phyloP scores from a whole-genome alignment of 805 yeast species.

The Lipomyces oligophaga region DNA sequence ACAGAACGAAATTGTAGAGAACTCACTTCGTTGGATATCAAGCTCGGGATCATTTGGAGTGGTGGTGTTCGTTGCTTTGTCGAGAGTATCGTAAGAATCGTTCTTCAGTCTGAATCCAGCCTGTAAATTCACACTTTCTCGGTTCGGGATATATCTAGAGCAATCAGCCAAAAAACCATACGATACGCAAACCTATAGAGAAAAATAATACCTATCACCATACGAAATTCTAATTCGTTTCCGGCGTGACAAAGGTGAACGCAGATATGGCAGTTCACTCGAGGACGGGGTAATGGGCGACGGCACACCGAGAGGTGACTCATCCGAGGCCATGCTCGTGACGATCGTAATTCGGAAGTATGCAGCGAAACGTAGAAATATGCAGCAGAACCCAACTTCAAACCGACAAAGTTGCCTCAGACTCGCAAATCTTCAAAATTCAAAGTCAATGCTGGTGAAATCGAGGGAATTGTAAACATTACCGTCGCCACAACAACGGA shows the following conservation, averaged over 20 bases:
- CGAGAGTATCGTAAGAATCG: slow-evolving; percentile 38
- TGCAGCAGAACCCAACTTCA: too few relatives aligned
- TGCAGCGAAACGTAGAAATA: too few relatives aligned
- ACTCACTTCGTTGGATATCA: slow-evolving; percentile 49
- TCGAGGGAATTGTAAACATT: too few relatives aligned
- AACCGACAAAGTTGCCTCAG: too few relatives aligned
- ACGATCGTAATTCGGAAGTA: too few relatives aligned
- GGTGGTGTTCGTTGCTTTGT: slow-evolving; percentile 27
- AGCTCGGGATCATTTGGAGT: slow-evolving; percentile 46
- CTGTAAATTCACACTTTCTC: slow-evolving; percentile 82
- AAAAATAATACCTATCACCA: slow-evolving; percentile 13
- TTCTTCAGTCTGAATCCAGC: slow-evolving; percentile 68
- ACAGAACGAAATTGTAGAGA: not conserved
- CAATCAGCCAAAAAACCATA: not conserved
- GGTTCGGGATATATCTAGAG: slow-evolving; percentile 69
- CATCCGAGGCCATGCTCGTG: too few relatives aligned
- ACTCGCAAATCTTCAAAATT: too few relatives aligned
- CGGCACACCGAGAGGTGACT: too few relatives aligned
- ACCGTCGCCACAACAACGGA: too few relatives aligned
- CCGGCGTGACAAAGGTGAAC: slow-evolving; percentile 14
- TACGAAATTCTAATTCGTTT: slow-evolving; percentile 17
- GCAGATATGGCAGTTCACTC: not conserved
- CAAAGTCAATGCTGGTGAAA: too few relatives aligned
- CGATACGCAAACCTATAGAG: not conserved
- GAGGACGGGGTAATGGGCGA: too few relatives aligned